These are phyloP conservation scores for Phytophthora chlamydospora DNA, from an alignment of 352 stramenopile species.

Conservation along the genomic window DNA sequence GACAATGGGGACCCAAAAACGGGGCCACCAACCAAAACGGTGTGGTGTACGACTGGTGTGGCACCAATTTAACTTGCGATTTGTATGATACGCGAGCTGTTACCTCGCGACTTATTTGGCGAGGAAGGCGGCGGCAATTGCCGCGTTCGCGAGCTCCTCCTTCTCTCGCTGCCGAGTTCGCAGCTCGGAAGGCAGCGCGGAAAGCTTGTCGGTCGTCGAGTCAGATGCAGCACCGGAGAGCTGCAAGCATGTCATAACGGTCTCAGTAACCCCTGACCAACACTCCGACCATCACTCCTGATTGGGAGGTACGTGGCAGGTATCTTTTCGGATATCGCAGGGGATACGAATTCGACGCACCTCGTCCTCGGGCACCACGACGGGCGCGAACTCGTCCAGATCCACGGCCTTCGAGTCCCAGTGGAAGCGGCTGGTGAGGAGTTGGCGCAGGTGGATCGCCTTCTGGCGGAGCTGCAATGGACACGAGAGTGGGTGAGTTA, in stretches of 20 bases:
- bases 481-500: conserved; percentile 18
- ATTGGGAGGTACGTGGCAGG: conserved; percentile 13
- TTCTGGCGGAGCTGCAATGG: conserved; percentile 40
- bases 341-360: conserved; percentile 19
- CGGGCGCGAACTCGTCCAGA: conserved; percentile 54
- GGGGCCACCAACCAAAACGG: conserved; percentile 22
- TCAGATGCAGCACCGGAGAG: conserved; percentile 12
- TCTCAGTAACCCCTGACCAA: conserved; percentile 31
- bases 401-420: conserved; percentile 33
- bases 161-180: conserved; percentile 22
- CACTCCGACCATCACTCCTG: conserved; percentile 10
- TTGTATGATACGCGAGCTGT: conserved; percentile 19
- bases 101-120: conserved; percentile 12
- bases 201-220: not conserved
- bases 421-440: conserved; percentile 49
- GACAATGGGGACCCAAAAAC: conserved; percentile 25
- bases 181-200: not conserved
- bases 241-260: conserved; percentile 9
- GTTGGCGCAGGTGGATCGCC: conserved; percentile 36
- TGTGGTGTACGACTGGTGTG: conserved; percentile 25
- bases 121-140: conserved; percentile 44
- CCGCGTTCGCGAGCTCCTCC: conserved; percentile 35
- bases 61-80: conserved; percentile 20
- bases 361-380: conserved; percentile 49
- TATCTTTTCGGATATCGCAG: conserved; percentile 22